phyloP scores from a whole-genome alignment of 495 filamentous ascomycete species.

The Aspergillus sparsus region DNA sequence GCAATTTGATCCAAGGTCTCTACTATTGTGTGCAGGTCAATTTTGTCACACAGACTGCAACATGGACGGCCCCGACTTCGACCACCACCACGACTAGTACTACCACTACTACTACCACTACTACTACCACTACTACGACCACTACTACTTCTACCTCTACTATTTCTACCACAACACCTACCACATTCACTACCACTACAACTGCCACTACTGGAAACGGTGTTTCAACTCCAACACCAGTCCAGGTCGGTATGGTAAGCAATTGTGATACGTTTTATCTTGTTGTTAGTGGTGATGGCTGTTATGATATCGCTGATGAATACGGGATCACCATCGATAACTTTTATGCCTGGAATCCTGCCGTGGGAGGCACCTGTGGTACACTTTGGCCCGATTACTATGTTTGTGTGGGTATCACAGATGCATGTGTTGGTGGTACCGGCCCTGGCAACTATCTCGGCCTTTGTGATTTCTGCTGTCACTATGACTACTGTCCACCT shows the following conservation, averaged over 20 bases:
- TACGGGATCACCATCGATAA: conserved; percentile 3
- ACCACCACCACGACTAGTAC: not conserved
- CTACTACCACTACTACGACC: not conserved
- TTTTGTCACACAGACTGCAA: no score
- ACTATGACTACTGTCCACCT: conserved; percentile 43
- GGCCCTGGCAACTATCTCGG: conserved; percentile 44
- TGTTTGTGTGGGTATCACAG: conserved; percentile 23
- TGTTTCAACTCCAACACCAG: conserved; percentile 16
- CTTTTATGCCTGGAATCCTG: conserved; percentile 17
- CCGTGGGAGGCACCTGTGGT: conserved; percentile 6
- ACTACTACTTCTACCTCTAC: conserved; percentile 17
- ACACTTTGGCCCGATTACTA: not conserved
- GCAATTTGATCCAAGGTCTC: no score
- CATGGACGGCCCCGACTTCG: not conserved
- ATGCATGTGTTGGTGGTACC: conserved; percentile 29
- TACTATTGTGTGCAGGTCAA: no score
- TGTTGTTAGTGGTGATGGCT: conserved; percentile 19
- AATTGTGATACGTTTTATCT: conserved; percentile 29
- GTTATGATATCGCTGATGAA: not conserved
- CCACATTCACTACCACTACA: conserved; percentile 15
- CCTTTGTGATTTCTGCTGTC: conserved; percentile 43
- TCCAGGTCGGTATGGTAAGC: conserved; percentile 24
- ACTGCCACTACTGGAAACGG: conserved; percentile 4
- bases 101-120: conserved; percentile 11
- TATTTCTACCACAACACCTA: conserved; percentile 17